phyloP scores from a whole-genome alignment of 805 yeast genomes.

The Metschnikowia henanensis region DNA sequence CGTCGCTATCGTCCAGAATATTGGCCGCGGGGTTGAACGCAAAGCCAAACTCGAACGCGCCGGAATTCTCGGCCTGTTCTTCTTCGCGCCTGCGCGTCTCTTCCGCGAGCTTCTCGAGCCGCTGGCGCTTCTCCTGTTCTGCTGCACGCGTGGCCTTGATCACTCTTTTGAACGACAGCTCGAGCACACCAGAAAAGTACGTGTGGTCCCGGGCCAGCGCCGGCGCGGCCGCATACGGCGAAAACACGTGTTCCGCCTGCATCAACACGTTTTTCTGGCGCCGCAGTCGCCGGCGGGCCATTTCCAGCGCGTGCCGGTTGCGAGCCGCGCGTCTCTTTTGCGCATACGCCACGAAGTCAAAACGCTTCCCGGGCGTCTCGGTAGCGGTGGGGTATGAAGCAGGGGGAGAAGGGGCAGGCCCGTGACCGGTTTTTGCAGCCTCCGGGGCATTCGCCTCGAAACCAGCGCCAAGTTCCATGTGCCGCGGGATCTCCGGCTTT shows the following conservation, averaged over 20 bases:
- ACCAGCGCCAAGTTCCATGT: no score
- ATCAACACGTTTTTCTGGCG: slow-evolving; percentile 33
- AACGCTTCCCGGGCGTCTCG: slow-evolving; percentile 18
- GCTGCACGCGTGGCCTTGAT: slow-evolving; percentile 33
- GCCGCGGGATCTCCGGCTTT: not conserved
- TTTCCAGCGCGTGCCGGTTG: slow-evolving; percentile 26
- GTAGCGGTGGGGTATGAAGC: not conserved
- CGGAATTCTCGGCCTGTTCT: slow-evolving; percentile 31
- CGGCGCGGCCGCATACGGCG: slow-evolving; percentile 33
- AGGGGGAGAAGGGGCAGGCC: not conserved
- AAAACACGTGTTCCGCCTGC: slow-evolving; percentile 37
- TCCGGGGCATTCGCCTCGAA: no score
- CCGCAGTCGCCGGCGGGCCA: slow-evolving; percentile 19
- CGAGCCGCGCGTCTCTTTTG: slow-evolving; percentile 42
- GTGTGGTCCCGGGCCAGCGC: slow-evolving; percentile 7
- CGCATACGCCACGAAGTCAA: slow-evolving; percentile 62
- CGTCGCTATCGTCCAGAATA: slow-evolving; percentile 20
- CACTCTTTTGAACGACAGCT: slow-evolving; percentile 32
- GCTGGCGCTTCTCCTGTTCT: slow-evolving; percentile 16
- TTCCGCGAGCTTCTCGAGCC: slow-evolving; percentile 18
- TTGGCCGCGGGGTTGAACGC: slow-evolving; percentile 27
- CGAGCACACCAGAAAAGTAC: slow-evolving; percentile 24
- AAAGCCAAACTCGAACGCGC: slow-evolving; percentile 34
- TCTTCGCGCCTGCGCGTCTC: slow-evolving; percentile 23
- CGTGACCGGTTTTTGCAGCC: not conserved